Percentiles rank a stretch among this genome's conserved stretches.
These are phyloP conservation scores for Calocera viscosa DNA, from an alignment of 768 basidiomycete species.

Conservation along the genomic window DNA sequence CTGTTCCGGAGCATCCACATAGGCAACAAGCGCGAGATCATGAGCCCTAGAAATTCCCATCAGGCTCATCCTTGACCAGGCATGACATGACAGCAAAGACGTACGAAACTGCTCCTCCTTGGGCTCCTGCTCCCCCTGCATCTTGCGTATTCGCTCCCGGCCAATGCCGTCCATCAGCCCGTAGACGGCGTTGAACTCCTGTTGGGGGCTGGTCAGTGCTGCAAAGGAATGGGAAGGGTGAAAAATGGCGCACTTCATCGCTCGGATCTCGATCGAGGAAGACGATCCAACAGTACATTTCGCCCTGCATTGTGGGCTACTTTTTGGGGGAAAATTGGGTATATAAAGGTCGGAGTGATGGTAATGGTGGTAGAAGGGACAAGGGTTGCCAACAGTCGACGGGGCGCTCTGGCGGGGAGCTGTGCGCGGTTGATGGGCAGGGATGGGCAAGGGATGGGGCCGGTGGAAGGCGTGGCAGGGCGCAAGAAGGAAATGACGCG, in stretches of 20 bases:
- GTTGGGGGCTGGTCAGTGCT: not conserved
- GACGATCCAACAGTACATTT: slow-evolving; percentile 8
- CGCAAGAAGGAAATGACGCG: too few relatives aligned
- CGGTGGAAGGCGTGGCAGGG: too few relatives aligned
- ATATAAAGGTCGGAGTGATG: too few relatives aligned
- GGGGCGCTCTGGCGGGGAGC: too few relatives aligned
- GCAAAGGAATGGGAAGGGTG: not conserved
- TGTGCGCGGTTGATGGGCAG: too few relatives aligned
- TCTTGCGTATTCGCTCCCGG: not conserved
- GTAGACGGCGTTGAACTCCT: not conserved
- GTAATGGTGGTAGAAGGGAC: too few relatives aligned
- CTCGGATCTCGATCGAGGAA: slow-evolving; percentile 1
- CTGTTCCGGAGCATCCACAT: slow-evolving; percentile 7
- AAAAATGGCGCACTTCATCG: not conserved
- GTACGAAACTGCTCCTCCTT: slow-evolving; percentile 5
- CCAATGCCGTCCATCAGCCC: not conserved
- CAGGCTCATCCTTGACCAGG: too few relatives aligned
- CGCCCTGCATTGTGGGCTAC: not conserved
- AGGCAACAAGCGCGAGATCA: not conserved
- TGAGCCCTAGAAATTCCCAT: not conserved
- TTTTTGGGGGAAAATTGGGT: not conserved
- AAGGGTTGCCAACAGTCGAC: too few relatives aligned
- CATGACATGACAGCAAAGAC: not conserved
- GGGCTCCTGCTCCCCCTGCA: not conserved
- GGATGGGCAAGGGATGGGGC: too few relatives aligned